Conservation (phyloP, 257 asterid genomes). For the Rhazya stricta region DNA sequence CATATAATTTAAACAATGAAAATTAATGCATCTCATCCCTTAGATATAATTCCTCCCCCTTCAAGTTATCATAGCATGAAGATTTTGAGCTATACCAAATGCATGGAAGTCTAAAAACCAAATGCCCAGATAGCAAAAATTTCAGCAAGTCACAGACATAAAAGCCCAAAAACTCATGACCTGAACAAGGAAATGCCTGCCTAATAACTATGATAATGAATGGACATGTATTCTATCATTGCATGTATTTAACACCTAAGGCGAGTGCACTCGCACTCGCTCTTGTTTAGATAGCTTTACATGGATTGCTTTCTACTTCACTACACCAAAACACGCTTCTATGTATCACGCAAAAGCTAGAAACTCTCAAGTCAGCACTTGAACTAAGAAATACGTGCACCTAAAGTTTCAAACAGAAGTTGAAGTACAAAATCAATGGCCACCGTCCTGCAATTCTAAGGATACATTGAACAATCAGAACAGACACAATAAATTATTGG, state of each 20-base stretch:
- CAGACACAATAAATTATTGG: not conserved
- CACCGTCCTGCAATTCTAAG: not conserved
- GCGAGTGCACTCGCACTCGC: not conserved
- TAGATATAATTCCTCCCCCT: not conserved
- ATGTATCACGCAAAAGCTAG: not conserved
- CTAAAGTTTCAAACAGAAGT: not conserved
- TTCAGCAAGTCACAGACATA: not conserved
- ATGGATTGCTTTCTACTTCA: too few relatives aligned
- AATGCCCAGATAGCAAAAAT: not conserved
- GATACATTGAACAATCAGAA: not conserved
- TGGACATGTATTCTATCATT: not conserved
- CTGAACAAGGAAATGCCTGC: not conserved
- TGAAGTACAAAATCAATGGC: too few relatives aligned
- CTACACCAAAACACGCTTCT: too few relatives aligned
- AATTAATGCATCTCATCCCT: not conserved
- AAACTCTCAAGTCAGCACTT: not conserved
- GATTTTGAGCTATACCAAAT: too few relatives aligned
- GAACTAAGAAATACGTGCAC: not conserved
- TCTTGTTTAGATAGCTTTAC: too few relatives aligned
- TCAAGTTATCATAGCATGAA: not conserved
- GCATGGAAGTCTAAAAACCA: not conserved
- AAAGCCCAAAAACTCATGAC: too few relatives aligned
- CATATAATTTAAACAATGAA: not conserved
- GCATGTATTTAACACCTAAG: not conserved
- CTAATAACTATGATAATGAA: too few relatives aligned